Evolutionary conservation across 1,284 basidiomycete genomes (phyloP).

Genomic region (Cyathus olla): DNA sequence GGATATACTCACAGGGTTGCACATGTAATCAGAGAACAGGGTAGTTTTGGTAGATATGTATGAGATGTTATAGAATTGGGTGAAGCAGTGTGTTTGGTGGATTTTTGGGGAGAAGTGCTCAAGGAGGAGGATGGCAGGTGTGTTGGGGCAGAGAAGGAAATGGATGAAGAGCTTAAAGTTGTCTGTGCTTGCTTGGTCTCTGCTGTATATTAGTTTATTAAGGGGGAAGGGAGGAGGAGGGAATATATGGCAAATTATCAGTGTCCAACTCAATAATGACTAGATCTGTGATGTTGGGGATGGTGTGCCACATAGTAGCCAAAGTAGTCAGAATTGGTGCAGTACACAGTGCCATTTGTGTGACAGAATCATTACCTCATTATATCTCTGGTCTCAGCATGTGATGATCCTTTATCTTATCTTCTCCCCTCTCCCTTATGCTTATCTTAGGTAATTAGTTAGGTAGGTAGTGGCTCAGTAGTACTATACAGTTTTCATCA

Average conservation of each 20-base stretch:
- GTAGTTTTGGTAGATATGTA: slow-evolving; percentile 89
- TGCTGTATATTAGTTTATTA: slow-evolving; percentile 38
- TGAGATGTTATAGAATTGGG: slow-evolving; percentile 95
- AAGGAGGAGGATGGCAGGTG: slow-evolving; percentile 90
- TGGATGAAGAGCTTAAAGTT: slow-evolving; percentile 93
- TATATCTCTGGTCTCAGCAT: no score
- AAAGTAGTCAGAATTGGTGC: slow-evolving; percentile 92
- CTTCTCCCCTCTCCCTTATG: no score
- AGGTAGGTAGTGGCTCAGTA: no score
- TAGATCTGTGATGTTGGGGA: slow-evolving; percentile 92
- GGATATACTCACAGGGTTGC: slow-evolving; percentile 74
- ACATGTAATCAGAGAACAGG: slow-evolving; percentile 86
- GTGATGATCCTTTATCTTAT: no score
- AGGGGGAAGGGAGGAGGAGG: neutral
- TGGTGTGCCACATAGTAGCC: slow-evolving; percentile 88
- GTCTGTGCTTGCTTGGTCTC: slow-evolving; percentile 78
- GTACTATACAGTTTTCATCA: no score
- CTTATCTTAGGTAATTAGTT: no score
- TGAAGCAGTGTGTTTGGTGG: slow-evolving; percentile 83
- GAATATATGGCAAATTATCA: slow-evolving; percentile 84
- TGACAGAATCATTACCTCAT: no score
- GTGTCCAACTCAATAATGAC: slow-evolving; percentile 94
- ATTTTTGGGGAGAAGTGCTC: slow-evolving; percentile 93
- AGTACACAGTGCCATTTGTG: slow-evolving; percentile 92
- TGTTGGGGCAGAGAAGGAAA: slow-evolving; percentile 87